Conservation (phyloP, 495 filamentous ascomycete genomes). For the Clohesyomyces aquaticus region DNA sequence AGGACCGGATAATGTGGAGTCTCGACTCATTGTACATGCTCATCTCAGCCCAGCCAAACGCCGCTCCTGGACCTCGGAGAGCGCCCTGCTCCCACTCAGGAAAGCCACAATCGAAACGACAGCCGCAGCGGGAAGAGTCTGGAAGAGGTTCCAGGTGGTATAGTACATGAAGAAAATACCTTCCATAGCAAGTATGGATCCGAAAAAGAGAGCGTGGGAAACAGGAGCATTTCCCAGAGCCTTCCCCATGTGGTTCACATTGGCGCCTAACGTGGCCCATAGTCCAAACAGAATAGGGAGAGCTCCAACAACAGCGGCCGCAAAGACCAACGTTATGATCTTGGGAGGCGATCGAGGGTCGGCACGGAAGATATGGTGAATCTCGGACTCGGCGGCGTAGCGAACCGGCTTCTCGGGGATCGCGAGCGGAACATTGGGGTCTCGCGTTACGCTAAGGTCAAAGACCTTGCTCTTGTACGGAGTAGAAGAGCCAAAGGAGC, state of each 20-base stretch:
- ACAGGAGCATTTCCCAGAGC: constrained; percentile 75
- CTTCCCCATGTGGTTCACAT: constrained; percentile 74
- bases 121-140: constrained; percentile 74
- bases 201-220: constrained; percentile 79
- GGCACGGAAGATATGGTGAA: constrained; percentile 86
- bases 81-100: constrained; percentile 85
- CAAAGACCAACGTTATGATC: constrained; percentile 78
- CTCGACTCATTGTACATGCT: constrained; percentile 19
- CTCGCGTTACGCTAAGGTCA: constrained; percentile 64
- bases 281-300: constrained; percentile 70
- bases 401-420: constrained; percentile 67
- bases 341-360: constrained; percentile 81
- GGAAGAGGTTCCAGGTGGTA: constrained; percentile 89
- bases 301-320: constrained; percentile 68
- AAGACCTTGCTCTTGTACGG: constrained; percentile 68
- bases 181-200: constrained; percentile 83
- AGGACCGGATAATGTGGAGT: not conserved
- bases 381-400: constrained; percentile 81
- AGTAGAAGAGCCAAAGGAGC: constrained; percentile 77
- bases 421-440: constrained; percentile 62
- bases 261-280: constrained; percentile 84
- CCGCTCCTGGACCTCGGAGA: constrained; percentile 89
- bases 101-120: constrained; percentile 72
- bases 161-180: constrained; percentile 96
- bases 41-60: constrained; percentile 79